Evolutionary conservation across 2,329 filamentous ascomycete species (phyloP).

Genomic region (Akanthomyces muscarius): DNA sequence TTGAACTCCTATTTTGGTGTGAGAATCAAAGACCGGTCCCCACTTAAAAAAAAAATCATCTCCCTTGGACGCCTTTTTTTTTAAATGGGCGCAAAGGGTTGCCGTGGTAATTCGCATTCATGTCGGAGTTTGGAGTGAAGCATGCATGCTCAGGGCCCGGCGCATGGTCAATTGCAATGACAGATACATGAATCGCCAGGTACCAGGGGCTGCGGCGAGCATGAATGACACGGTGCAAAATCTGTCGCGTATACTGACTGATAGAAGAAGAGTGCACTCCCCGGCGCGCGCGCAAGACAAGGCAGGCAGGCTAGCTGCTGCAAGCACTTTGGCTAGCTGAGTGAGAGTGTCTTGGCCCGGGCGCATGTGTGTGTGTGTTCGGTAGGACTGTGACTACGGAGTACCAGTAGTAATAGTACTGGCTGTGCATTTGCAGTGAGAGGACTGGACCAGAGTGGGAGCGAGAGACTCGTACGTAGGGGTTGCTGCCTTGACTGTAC

Average conservation of each 20-base stretch:
- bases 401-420: neutral
- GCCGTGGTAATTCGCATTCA: neutral
- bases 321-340: constrained; percentile 9
- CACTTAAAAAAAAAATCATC: neutral
- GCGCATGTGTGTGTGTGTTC: neutral
- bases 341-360: neutral
- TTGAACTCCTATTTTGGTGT: neutral
- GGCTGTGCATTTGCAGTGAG: neutral
- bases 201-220: neutral
- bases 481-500: neutral
- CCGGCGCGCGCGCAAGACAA: neutral
- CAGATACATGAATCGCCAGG: neutral
- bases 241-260: neutral
- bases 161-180: neutral
- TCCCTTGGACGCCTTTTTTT: neutral
- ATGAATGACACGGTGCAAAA: neutral
- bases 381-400: neutral
- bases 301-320: neutral
- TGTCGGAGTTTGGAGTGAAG: neutral
- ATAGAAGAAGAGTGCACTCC: neutral
- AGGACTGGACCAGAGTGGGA: too few species aligned
- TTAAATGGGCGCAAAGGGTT: neutral
- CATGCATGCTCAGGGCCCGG: too few species aligned
- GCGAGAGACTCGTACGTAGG: too few species aligned
- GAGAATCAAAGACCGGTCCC: neutral